A percentile compares a stretch with the other conserved stretches of the same genome.
phyloP scores from a whole-genome alignment of 306 rosid species.

The Cucumis hystrix region DNA sequence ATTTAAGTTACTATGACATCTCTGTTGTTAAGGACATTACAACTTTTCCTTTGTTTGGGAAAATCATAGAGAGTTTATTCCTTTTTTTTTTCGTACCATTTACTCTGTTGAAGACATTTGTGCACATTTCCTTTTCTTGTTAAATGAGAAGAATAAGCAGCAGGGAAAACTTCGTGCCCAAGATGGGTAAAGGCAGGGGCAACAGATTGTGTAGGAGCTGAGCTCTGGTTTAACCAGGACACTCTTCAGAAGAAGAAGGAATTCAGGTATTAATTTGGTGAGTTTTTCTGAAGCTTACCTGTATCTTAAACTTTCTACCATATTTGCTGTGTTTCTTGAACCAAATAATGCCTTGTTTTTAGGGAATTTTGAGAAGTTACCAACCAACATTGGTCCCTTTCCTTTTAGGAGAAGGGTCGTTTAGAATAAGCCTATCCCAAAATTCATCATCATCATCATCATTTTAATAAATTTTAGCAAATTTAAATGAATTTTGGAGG shows the following conservation, averaged over 20 bases:
- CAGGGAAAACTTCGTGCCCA: neutral
- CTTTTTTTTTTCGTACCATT: neutral
- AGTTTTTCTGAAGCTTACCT: neutral
- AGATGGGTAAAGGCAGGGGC: neutral
- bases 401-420: no score
- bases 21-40: neutral
- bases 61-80: neutral
- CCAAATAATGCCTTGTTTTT: neutral
- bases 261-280: neutral
- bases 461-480: neutral
- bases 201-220: neutral
- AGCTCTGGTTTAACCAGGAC: neutral
- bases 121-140: neutral
- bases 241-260: neutral
- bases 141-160: neutral
- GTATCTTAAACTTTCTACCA: neutral
- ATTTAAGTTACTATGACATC: neutral
- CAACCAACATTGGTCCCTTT: neutral
- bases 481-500: neutral
- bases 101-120: slow-evolving; percentile 1
- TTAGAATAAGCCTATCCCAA: no score
- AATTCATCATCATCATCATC: neutral
- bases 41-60: neutral
- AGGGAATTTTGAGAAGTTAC: neutral
- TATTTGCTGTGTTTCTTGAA: neutral